Conservation (phyloP, 2,329 filamentous ascomycete species). For the Chaetomiaceae sp. region DNA sequence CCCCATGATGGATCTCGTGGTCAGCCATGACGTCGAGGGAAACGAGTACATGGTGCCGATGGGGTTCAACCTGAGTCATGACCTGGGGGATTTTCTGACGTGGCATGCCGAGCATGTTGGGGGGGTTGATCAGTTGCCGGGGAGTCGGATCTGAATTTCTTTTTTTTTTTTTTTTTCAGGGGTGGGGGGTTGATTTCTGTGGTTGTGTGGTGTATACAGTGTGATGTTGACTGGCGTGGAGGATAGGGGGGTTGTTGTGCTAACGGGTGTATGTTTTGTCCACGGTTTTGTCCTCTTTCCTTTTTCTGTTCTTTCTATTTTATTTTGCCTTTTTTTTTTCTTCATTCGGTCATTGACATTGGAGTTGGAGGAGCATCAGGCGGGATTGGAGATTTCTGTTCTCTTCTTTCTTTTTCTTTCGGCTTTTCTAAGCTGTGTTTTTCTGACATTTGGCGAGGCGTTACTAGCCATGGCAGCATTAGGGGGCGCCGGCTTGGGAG, state of each 20-base stretch:
- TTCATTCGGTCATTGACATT: neutral
- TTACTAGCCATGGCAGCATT: constrained; percentile 1
- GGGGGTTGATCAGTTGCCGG: neutral
- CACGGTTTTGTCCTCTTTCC: neutral
- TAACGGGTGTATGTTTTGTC: neutral
- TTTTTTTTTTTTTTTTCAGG: no score
- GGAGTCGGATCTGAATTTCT: neutral
- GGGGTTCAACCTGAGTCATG: constrained; percentile 57
- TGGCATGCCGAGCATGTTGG: constrained; percentile 53
- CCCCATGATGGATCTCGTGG: constrained; percentile 46
- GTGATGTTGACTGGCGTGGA: no score
- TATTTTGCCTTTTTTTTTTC: neutral
- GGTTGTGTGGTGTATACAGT: no score
- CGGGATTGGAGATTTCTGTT: neutral
- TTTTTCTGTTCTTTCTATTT: neutral
- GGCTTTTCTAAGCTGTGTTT: neutral
- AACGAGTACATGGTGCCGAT: constrained; percentile 46
- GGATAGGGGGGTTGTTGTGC: no score
- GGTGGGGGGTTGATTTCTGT: neutral
- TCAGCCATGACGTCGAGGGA: constrained; percentile 37
- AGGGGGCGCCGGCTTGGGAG: neutral
- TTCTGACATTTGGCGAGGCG: neutral
- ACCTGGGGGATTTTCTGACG: constrained; percentile 54
- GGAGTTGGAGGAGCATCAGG: neutral
- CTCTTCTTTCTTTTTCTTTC: neutral